phyloP scores from a whole-genome alignment of 1,284 basidiomycete genomes.

The Sporisorium exsertum region DNA sequence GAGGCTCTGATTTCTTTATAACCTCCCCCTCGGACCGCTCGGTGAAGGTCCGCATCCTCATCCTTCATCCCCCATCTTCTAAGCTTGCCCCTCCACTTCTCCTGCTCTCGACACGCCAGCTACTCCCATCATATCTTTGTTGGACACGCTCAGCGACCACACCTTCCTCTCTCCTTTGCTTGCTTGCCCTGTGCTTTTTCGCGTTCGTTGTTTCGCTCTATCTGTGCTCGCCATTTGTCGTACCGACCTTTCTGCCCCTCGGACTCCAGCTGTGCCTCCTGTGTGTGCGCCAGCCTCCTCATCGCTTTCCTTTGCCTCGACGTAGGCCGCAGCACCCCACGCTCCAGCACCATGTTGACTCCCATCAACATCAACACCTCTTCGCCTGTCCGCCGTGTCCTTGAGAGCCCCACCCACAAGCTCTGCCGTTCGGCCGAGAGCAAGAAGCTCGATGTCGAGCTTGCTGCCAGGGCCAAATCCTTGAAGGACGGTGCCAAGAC shows the following conservation, averaged over 20 bases:
- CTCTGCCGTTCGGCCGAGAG: slow-evolving; percentile 39
- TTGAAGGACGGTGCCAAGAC: slow-evolving; percentile 48
- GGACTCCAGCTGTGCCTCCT: slow-evolving; percentile 10
- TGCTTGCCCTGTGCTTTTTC: slow-evolving; percentile 13
- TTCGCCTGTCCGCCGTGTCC: slow-evolving; percentile 31
- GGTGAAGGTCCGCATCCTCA: slow-evolving; percentile 38
- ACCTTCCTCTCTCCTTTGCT: slow-evolving; percentile 13
- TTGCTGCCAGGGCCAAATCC: slow-evolving; percentile 47
- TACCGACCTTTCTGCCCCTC: slow-evolving; percentile 24
- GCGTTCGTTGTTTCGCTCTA: slow-evolving; percentile 23
- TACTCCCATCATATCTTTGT: slow-evolving; percentile 43
- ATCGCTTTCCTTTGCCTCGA: neutral
- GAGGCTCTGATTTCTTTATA: slow-evolving; percentile 35
- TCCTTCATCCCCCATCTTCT: slow-evolving; percentile 14
- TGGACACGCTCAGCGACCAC: slow-evolving; percentile 5
- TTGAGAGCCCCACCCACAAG: slow-evolving; percentile 51
- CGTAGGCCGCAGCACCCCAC: neutral
- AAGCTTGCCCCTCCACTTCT: slow-evolving; percentile 16
- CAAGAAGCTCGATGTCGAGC: slow-evolving; percentile 51
- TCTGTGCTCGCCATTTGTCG: slow-evolving; percentile 20
- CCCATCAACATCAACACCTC: slow-evolving; percentile 50
- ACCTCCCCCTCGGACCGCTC: slow-evolving; percentile 49
- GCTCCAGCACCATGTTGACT: slow-evolving; percentile 39
- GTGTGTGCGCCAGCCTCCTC: slow-evolving; percentile 11
- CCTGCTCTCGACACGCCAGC: slow-evolving; percentile 7